Percentiles rank a stretch among this genome's conserved stretches.
phyloP scores from a whole-genome alignment of 2,329 filamentous ascomycete genomes.

The Colletotrichum sp. region DNA sequence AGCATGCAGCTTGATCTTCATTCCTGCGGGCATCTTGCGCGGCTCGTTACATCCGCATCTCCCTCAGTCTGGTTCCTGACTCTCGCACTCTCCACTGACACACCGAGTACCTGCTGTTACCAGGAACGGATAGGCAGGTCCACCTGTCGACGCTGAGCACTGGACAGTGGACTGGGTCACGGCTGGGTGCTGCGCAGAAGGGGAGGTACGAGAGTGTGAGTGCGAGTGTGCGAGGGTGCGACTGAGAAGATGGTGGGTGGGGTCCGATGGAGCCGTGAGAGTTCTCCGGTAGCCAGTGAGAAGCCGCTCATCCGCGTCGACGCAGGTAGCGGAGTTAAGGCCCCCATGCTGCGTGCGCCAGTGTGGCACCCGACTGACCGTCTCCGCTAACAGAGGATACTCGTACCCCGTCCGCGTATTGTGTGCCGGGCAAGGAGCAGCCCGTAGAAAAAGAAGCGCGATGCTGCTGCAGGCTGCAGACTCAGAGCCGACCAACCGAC shows the following conservation, averaged over 20 bases:
- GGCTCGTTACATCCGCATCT: background rate
- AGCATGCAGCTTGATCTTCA: background rate
- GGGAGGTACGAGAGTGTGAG: background rate
- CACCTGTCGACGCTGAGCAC: background rate
- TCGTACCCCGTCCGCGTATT: background rate
- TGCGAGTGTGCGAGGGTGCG: background rate
- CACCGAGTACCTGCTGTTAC: background rate
- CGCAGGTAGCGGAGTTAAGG: background rate
- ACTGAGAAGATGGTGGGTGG: constrained; percentile 3
- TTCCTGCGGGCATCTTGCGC: background rate
- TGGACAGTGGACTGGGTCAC: background rate
- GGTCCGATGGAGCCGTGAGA: background rate
- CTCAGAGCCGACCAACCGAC: background rate
- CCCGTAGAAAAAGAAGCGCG: background rate
- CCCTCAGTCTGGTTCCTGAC: background rate
- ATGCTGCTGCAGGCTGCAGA: background rate
- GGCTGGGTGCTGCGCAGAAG: background rate
- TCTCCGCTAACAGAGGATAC: background rate
- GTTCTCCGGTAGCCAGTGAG: constrained; percentile 3
- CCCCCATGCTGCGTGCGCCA: background rate
- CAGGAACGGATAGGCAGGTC: background rate
- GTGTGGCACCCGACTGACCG: background rate
- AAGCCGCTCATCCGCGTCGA: background rate
- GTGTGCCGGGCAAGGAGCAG: background rate
- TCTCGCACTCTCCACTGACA: constrained; percentile 1